phyloP scores from a whole-genome alignment of 2,329 filamentous ascomycete species.

The Rhynchosporium graminicola region DNA sequence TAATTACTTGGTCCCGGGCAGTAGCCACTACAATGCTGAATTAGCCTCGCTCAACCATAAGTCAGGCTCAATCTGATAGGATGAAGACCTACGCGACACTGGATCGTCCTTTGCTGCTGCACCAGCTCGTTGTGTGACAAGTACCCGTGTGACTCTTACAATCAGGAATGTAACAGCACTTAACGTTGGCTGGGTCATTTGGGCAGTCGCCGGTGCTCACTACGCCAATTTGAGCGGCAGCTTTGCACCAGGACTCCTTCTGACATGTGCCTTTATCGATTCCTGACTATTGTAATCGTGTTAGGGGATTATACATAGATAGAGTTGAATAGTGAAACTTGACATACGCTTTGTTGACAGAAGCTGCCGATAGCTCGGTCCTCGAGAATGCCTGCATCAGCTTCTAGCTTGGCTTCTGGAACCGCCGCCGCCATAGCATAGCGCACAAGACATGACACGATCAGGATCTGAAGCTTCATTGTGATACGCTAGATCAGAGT shows the following conservation, averaged over 20 bases:
- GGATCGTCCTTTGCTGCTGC: conserved; percentile 3
- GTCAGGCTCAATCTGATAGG: background rate
- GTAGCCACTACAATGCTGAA: background rate
- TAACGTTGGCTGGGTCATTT: background rate
- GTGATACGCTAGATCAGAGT: background rate
- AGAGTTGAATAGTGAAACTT: background rate
- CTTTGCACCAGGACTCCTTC: conserved; percentile 4
- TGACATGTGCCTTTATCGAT: conserved; percentile 9
- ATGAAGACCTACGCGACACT: background rate
- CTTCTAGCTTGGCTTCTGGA: background rate
- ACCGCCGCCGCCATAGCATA: background rate
- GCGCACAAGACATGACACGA: conserved; percentile 7
- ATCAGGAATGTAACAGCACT: conserved; percentile 8
- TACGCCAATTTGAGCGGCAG: background rate
- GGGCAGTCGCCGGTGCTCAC: conserved; percentile 12
- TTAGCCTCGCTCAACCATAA: no score
- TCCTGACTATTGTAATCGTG: background rate
- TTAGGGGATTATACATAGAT: no score
- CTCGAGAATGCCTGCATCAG: background rate
- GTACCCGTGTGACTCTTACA: conserved; percentile 6
- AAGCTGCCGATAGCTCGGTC: conserved; percentile 6
- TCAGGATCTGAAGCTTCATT: background rate
- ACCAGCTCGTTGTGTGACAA: conserved; percentile 5
- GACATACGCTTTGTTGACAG: conserved; percentile 6
- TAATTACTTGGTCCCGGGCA: conserved; percentile 1